These are phyloP conservation scores for Malus orientalis DNA, from an alignment of 306 rosid genomes.

Conservation along the genomic window DNA sequence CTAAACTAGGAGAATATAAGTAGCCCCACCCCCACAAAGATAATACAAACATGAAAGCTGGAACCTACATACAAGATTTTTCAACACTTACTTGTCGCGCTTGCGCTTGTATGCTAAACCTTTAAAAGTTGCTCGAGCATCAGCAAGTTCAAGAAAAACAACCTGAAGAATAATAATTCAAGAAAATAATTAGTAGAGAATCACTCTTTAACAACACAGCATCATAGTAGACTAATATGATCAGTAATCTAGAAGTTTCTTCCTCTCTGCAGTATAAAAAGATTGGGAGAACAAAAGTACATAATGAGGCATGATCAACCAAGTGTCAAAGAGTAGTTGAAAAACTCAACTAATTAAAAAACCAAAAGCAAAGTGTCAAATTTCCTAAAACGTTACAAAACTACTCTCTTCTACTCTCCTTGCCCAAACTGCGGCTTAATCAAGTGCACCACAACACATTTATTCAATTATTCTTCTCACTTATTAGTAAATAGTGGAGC, in stretches of 20 bases:
- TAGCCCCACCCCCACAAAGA: too few relatives aligned
- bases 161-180: slow-evolving; percentile 50
- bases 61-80: background rate
- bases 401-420: background rate
- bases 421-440: too few relatives aligned
- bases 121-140: slow-evolving; percentile 73
- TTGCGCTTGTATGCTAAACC: slow-evolving; percentile 63
- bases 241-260: background rate
- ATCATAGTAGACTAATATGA: background rate
- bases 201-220: background rate
- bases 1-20: too few relatives aligned
- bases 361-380: background rate
- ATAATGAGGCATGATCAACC: background rate
- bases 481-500: background rate
- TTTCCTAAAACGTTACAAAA: background rate
- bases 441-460: too few relatives aligned
- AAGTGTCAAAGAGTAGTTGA: background rate
- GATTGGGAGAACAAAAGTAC: background rate
- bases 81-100: slow-evolving; percentile 59
- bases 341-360: background rate
- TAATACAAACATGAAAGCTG: too few relatives aligned
- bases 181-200: slow-evolving; percentile 9
- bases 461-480: too few relatives aligned
- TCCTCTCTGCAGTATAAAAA: background rate
- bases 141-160: slow-evolving; percentile 76